phyloP scores from a whole-genome alignment of 495 filamentous ascomycete species.

The Penicillium parvum region DNA sequence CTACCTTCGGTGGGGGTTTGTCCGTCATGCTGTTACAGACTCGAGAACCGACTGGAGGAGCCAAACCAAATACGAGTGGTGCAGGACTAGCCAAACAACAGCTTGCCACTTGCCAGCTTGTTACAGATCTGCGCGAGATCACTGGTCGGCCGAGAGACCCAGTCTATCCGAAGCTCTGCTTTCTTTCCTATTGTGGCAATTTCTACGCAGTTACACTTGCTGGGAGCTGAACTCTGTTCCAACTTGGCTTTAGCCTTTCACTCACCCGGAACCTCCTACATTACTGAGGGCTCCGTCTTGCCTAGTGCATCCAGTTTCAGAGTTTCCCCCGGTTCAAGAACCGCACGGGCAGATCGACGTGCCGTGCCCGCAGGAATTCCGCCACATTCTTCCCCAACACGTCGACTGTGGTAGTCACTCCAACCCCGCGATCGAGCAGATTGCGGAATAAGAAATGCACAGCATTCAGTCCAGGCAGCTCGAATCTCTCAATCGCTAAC shows the following conservation, averaged over 20 bases:
- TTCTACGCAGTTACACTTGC: background rate
- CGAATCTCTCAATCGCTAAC: conserved; percentile 49
- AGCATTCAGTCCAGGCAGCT: conserved; percentile 36
- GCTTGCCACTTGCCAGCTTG: too few relatives aligned
- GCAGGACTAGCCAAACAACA: too few relatives aligned
- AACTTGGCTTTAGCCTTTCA: too few relatives aligned
- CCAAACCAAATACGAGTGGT: too few relatives aligned
- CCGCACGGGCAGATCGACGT: conserved; percentile 46
- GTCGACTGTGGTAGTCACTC: conserved; percentile 45
- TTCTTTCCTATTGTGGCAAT: background rate
- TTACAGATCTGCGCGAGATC: background rate
- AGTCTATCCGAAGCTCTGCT: too few relatives aligned
- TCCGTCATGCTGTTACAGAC: background rate
- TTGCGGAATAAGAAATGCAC: conserved; percentile 56
- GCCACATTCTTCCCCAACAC: conserved; percentile 55
- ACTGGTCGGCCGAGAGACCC: background rate
- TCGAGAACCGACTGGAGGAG: background rate
- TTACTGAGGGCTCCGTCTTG: too few relatives aligned
- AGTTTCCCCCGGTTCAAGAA: conserved; percentile 37
- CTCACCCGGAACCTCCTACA: too few relatives aligned
- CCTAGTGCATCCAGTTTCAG: conserved; percentile 7
- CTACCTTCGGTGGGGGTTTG: conserved; percentile 38
- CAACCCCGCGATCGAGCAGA: conserved; percentile 50
- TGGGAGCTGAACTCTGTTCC: too few relatives aligned
- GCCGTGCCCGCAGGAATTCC: conserved; percentile 45